Percentiles rank a stretch among this genome's conserved stretches.
Evolutionary conservation across 768 basidiomycete genomes (phyloP).

Genomic region (Gloeopeniophorella convolvens): DNA sequence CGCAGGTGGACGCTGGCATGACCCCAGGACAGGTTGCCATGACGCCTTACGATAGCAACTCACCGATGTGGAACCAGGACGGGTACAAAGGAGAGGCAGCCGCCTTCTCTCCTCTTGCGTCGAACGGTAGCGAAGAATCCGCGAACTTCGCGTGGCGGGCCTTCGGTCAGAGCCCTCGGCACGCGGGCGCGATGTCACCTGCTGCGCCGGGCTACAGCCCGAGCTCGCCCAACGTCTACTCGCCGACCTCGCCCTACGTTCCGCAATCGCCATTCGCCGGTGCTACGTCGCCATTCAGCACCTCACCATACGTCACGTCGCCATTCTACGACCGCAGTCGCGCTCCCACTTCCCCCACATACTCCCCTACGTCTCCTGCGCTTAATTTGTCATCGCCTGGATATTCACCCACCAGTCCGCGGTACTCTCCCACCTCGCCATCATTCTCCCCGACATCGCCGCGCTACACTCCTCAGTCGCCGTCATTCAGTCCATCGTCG

Average conservation of each 20-base stretch:
- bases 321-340: constrained; percentile 70
- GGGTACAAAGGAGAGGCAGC: constrained; percentile 80
- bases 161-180: constrained; percentile 81
- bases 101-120: constrained; percentile 91
- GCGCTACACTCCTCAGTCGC: constrained; percentile 85
- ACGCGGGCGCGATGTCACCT: constrained; percentile 85
- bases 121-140: constrained; percentile 74
- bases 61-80: constrained; percentile 72
- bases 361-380: constrained; percentile 83
- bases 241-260: constrained; percentile 86
- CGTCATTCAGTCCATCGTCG: constrained; percentile 88
- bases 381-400: constrained; percentile 78
- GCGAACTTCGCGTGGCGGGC: constrained; percentile 67
- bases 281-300: constrained; percentile 78
- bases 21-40: constrained; percentile 88
- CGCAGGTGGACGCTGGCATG: constrained; percentile 81
- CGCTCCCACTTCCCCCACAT: constrained; percentile 70
- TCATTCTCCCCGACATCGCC: constrained; percentile 89
- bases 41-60: constrained; percentile 95
- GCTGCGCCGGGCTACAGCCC: constrained; percentile 85
- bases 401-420: constrained; percentile 61
- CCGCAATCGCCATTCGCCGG: constrained; percentile 78
- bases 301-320: constrained; percentile 79
- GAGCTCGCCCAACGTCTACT: constrained; percentile 84
- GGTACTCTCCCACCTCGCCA: constrained; percentile 81